Base-by-base conservation (phyloP, 306 rosid genomes). In the Cyclanthera cordifolia region DNA sequence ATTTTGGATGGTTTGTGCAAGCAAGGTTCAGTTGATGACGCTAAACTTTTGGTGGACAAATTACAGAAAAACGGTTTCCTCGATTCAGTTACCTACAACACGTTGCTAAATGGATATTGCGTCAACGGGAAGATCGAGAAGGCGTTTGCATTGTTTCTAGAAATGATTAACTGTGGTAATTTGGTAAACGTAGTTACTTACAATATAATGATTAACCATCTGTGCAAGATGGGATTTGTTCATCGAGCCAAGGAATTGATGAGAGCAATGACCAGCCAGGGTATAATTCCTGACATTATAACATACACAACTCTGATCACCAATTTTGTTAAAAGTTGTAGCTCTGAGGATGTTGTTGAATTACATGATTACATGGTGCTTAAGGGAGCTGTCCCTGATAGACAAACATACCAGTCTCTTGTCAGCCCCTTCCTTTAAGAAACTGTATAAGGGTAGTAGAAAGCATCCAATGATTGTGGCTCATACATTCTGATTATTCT, bases 301-400 rank as follows among this genome's bases (percentile, higher is more conserved):
- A 78, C 87, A 59, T 85, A 85, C 72, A 82, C 84, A 57, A 80
- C 74, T 58, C 80, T 85, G 25, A 53, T 82, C 56, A 70, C 76
- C 73, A 65, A 76, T 78, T 76, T 82, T 71, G 73, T 30, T 19
- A 78, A 61, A 79, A 53, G 67, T 70, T 70, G 68, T 23, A 8
- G 21, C 37, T 71, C 76, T 0, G 82, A 82, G 57, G 84, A 81
- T 48, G 85, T 79, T 15, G 43, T 85, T 85, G 84, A 79, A 53
- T 66, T 85, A 51, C 90, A 83, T 72, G 90, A 83, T 70, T 77
- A 43, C 73, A 75, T 85, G 87, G 64, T 85, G 53, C 79, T 81
- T 49, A 70, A 81, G 46, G 87, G 90, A 53, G 87, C 75, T 10
- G 66, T 79, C 75, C 86, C 83, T 53, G 80, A 83, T 28, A 53